A percentile compares a stretch with the other conserved stretches of the same genome.
Conservation (phyloP, 163 green algal species). For the Scenedesmus sp. region DNA sequence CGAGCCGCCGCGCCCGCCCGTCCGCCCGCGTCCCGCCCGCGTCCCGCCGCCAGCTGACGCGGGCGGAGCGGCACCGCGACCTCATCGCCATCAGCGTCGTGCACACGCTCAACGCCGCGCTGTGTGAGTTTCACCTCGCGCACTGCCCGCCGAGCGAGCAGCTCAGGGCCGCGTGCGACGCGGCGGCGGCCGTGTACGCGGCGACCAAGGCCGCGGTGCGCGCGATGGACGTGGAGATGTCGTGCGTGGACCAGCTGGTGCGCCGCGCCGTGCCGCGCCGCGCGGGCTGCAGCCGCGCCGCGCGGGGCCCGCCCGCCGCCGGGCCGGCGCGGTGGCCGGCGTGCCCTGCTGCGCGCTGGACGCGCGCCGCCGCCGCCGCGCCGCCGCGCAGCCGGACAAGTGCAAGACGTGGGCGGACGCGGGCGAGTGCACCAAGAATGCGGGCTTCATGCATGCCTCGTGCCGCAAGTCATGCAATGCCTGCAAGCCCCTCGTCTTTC, state of each 20-base stretch:
- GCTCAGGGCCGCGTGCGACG: conserved; percentile 53
- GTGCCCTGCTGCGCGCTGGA: too few species aligned
- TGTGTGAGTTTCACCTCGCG: conserved; percentile 74
- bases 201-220: conserved; percentile 21
- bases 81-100: conserved; percentile 73
- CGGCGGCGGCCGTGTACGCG: conserved; percentile 28
- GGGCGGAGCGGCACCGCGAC: conserved; percentile 62
- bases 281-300: background rate
- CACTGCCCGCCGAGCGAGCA: conserved; percentile 64
- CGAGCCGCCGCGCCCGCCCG: too few species aligned
- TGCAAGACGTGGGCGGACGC: conserved; percentile 57
- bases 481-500: conserved; percentile 29
- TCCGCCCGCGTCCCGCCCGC: too few species aligned
- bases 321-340: too few species aligned
- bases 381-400: background rate
- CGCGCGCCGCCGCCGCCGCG: background rate
- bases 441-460: conserved; percentile 61
- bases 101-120: conserved; percentile 74
- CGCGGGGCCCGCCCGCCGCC: background rate
- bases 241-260: conserved; percentile 28
- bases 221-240: conserved; percentile 16
- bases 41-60: background rate
- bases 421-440: conserved; percentile 71
- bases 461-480: conserved; percentile 43
- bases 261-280: background rate